Evolutionary conservation across 2,329 filamentous ascomycete species (phyloP).

Genomic region (Diaporthe longicolla): DNA sequence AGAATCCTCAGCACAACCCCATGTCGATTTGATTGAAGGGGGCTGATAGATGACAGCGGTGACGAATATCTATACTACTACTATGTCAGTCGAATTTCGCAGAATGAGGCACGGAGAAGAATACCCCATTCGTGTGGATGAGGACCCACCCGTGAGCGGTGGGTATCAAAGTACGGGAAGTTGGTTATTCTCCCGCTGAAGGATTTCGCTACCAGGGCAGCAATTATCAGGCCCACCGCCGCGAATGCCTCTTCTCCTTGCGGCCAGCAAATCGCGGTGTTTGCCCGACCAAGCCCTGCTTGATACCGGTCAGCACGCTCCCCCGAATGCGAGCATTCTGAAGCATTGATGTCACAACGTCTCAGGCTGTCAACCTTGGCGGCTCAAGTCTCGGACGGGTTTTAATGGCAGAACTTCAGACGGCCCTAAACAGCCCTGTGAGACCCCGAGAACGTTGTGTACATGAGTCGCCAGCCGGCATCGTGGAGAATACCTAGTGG

Average conservation of each 20-base stretch:
- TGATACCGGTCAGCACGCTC: constrained; percentile 6
- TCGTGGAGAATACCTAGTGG: constrained; percentile 28
- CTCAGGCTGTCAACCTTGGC: constrained; percentile 6
- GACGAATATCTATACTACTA: constrained; percentile 15
- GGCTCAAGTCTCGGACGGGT: constrained; percentile 23
- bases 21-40: constrained; percentile 20
- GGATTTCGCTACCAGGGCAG: not conserved
- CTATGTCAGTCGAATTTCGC: constrained; percentile 1
- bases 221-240: not conserved
- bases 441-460: constrained; percentile 1
- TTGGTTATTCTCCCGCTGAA: not conserved
- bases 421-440: constrained; percentile 6
- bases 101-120: constrained; percentile 23
- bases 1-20: not conserved
- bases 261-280: not conserved
- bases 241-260: not conserved
- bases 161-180: not conserved
- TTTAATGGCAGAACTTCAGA: constrained; percentile 21
- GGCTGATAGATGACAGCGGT: not conserved
- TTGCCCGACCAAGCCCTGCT: not conserved
- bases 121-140: constrained; percentile 11
- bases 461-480: constrained; percentile 22
- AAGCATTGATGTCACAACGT: constrained; percentile 14
- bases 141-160: constrained; percentile 1
- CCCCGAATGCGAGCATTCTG: not conserved